Evolutionary conservation across 352 stramenopile species (phyloP).

Genomic region (Thalassiosira oceanica): DNA sequence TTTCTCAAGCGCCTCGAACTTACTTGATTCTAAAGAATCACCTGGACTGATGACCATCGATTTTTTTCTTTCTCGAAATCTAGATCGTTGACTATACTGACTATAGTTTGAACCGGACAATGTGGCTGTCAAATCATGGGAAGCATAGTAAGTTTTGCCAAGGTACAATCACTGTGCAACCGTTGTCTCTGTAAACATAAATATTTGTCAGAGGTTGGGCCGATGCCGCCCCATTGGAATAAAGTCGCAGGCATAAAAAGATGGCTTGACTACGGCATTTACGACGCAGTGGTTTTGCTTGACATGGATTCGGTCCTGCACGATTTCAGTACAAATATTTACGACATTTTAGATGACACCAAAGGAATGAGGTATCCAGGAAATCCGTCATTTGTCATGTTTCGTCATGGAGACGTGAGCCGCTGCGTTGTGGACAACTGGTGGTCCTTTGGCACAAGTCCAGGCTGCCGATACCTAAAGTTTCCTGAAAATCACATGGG

Average conservation of each 20-base stretch:
- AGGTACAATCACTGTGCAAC: too few species aligned
- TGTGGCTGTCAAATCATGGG: slow-evolving; percentile 2
- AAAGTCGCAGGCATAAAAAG: neutral
- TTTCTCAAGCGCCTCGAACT: too few species aligned
- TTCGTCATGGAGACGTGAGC: neutral
- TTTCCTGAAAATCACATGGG: neutral
- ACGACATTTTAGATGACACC: neutral
- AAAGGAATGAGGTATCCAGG: neutral
- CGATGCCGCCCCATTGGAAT: slow-evolving; percentile 8
- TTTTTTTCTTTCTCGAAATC: too few species aligned
- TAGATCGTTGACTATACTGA: slow-evolving; percentile 6
- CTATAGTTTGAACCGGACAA: slow-evolving; percentile 1
- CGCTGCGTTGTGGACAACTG: neutral
- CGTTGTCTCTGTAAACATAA: too few species aligned
- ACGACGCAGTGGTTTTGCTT: neutral
- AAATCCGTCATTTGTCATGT: neutral
- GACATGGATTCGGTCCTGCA: neutral
- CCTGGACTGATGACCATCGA: too few species aligned
- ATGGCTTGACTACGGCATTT: slow-evolving; percentile 3
- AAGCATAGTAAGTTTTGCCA: too few species aligned
- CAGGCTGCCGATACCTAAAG: slow-evolving; percentile 5
- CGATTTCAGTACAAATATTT: neutral
- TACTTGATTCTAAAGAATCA: too few species aligned
- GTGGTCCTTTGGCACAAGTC: slow-evolving; percentile 5
- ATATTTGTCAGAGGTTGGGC: too few species aligned